A percentile compares a stretch with the other conserved stretches of the same genome.
Conservation (phyloP, 768 basidiomycete genomes). For the Psilocybe cyanescens region DNA sequence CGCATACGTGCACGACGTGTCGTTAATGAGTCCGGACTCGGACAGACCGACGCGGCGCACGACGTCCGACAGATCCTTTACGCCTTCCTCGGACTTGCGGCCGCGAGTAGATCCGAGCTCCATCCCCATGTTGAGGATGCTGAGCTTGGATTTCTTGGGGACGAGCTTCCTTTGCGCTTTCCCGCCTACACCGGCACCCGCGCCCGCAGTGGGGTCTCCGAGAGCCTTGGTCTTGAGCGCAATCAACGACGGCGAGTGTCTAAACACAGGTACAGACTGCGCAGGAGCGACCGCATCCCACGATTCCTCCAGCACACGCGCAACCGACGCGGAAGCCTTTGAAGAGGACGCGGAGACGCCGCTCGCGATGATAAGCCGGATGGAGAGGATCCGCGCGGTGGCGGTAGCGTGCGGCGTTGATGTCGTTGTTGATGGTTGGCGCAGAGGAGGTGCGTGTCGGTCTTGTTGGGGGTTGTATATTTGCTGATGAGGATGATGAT, state of each 20-base stretch:
- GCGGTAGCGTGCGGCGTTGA: neutral
- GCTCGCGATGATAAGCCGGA: constrained; percentile 49
- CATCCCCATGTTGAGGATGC: constrained; percentile 32
- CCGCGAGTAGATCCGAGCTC: constrained; percentile 13
- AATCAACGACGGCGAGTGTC: constrained; percentile 7
- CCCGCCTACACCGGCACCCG: constrained; percentile 27
- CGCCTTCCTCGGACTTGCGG: constrained; percentile 34
- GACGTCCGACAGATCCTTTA: constrained; percentile 63
- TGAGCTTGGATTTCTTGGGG: constrained; percentile 74
- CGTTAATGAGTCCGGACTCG: neutral
- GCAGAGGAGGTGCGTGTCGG: neutral
- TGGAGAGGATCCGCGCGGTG: constrained; percentile 36
- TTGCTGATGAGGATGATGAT: neutral
- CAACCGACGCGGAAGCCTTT: constrained; percentile 34
- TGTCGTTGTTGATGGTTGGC: neutral
- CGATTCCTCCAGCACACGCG: constrained; percentile 40
- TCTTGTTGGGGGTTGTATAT: neutral
- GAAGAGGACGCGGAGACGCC: constrained; percentile 39
- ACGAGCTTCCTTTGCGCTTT: constrained; percentile 43
- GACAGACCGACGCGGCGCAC: constrained; percentile 50
- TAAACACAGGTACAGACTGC: too few species aligned
- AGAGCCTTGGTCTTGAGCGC: constrained; percentile 26
- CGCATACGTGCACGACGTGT: neutral
- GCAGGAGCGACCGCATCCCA: neutral
- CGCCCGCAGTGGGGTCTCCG: too few species aligned